A percentile compares a stretch with the other conserved stretches of the same genome.
phyloP scores from a whole-genome alignment of 2,329 filamentous ascomycete genomes.

The Magnaporthiopsis rhizophila region DNA sequence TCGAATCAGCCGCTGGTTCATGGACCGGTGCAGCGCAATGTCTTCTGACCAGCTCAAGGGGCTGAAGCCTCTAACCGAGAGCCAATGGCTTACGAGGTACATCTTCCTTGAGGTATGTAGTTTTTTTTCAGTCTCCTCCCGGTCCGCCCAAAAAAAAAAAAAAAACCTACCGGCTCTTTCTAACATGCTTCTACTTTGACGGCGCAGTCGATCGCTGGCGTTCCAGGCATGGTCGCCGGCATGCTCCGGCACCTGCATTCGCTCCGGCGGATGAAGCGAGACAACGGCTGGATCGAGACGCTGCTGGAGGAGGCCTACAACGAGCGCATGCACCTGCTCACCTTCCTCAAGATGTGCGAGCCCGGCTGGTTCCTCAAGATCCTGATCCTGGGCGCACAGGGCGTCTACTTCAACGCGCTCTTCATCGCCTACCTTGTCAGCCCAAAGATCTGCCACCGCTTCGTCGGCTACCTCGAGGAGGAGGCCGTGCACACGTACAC shows the following conservation, averaged over 20 bases:
- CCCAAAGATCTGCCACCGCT: constrained; percentile 83
- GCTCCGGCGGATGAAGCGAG: constrained; percentile 76
- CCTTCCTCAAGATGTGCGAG: constrained; percentile 74
- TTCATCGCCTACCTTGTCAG: constrained; percentile 84
- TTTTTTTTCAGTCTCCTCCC: not conserved
- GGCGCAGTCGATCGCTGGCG: constrained; percentile 72
- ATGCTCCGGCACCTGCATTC: constrained; percentile 87
- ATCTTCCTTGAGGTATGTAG: constrained; percentile 66
- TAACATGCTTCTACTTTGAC: not conserved
- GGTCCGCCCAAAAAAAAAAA: too few species aligned
- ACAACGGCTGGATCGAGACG: constrained; percentile 96
- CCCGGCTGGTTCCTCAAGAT: constrained; percentile 79
- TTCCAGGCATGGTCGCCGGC: constrained; percentile 93
- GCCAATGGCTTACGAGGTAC: constrained; percentile 82
- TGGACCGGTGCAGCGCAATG: constrained; percentile 73
- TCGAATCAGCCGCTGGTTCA: constrained; percentile 65
- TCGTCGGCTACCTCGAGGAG: constrained; percentile 95
- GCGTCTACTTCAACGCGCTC: constrained; percentile 92
- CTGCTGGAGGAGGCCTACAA: constrained; percentile 87
- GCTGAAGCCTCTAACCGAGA: constrained; percentile 62
- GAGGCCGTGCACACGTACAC: constrained; percentile 96
- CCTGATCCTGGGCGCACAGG: constrained; percentile 87
- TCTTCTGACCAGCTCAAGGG: constrained; percentile 58
- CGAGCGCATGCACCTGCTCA: constrained; percentile 85
- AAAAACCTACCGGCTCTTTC: not conserved